Conservation (phyloP, 805 yeast species). For the Yamadazyma ubonensis region DNA sequence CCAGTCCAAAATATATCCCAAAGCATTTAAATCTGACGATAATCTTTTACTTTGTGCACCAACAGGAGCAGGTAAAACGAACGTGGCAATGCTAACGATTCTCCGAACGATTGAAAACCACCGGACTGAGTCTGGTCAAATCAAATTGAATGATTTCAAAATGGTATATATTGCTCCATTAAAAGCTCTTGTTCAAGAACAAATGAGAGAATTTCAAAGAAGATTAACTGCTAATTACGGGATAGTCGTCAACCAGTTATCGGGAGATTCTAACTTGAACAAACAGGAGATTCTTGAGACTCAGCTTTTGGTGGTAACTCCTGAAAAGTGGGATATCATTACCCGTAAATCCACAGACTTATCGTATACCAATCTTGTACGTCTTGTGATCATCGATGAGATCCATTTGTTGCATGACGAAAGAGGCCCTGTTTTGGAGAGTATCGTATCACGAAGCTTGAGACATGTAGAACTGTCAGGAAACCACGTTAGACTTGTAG, state of each 20-base stretch:
- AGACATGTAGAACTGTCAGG: slow-evolving; percentile 45
- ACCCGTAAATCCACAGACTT: slow-evolving; percentile 79
- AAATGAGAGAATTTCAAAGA: slow-evolving; percentile 79
- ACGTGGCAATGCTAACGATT: slow-evolving; percentile 86
- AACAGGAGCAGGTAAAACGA: slow-evolving; percentile 98
- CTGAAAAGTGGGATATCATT: slow-evolving; percentile 96
- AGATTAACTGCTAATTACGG: slow-evolving; percentile 61
- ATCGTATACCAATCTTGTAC: slow-evolving; percentile 56
- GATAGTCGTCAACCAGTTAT: slow-evolving; percentile 74
- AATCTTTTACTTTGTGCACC: slow-evolving; percentile 92
- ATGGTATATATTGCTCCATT: slow-evolving; percentile 90
- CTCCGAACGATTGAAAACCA: slow-evolving; percentile 59
- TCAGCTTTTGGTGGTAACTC: slow-evolving; percentile 87
- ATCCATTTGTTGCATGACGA: slow-evolving; percentile 90
- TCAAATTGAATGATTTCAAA: slow-evolving; percentile 59
- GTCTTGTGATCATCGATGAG: slow-evolving; percentile 82
- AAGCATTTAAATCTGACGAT: slow-evolving; percentile 69
- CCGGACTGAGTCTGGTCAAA: slow-evolving; percentile 48
- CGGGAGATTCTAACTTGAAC: slow-evolving; percentile 84
- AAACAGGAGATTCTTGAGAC: slow-evolving; percentile 74
- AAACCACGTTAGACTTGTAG: slow-evolving; percentile 66
- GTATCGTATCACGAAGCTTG: slow-evolving; percentile 75
- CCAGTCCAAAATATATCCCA: slow-evolving; percentile 78
- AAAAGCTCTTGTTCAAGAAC: slow-evolving; percentile 94
- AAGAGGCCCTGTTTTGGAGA: slow-evolving; percentile 92